Base-by-base conservation (phyloP, 495 filamentous ascomycete genomes). In the Hypoxylon perforatum region DNA sequence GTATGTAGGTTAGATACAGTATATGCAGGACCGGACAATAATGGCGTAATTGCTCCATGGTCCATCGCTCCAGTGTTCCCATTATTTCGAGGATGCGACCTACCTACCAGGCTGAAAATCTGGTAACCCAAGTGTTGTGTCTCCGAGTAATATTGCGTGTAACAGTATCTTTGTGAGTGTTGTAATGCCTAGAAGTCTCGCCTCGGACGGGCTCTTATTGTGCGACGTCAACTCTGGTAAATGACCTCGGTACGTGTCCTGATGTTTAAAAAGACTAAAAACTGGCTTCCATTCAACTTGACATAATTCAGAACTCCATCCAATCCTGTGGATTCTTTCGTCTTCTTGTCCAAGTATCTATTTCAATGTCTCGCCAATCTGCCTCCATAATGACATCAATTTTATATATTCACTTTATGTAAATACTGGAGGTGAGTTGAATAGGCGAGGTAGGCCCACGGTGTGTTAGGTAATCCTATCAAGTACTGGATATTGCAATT, bases 131-230 rank as follows among this genome's bases (percentile, higher is more conserved):
- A 64, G 15, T 52, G 52, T 52, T 55, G 48, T 53, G 38, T 52
- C 22, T 21, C 36, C 52, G 28, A 64, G 39, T 18, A 38, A 57
- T 64, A 64, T 51, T 9, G 61, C 57, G 53, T 58, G 52, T 52
- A 53, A 57, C 61, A 50, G 21, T 42, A 33, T 33, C 30, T 33
- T 44, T 61, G 56, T 61, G 25, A 51, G 19, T 44, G 63, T 55
- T 51, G 63, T 59, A 41, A 44, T 44, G 57, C 56, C 51, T 56
- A 55, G 45, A 63, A 44, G 60, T 60, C 55, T 60, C 35, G 63
- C 42, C 63, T 66, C 44, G 39, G 25, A 55, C 56, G 42, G 56
- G 50, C 45, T 41, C 38, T 33, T 50, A 35, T 39, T 55, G 36
- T 56, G 46, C 48, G 10, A 56, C 38, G 51, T 46, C 21, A 22